Percentiles rank a stretch among this genome's conserved stretches.
Conservation (phyloP, 139 green algal genomes). For the Chlorella sorokiniana region DNA sequence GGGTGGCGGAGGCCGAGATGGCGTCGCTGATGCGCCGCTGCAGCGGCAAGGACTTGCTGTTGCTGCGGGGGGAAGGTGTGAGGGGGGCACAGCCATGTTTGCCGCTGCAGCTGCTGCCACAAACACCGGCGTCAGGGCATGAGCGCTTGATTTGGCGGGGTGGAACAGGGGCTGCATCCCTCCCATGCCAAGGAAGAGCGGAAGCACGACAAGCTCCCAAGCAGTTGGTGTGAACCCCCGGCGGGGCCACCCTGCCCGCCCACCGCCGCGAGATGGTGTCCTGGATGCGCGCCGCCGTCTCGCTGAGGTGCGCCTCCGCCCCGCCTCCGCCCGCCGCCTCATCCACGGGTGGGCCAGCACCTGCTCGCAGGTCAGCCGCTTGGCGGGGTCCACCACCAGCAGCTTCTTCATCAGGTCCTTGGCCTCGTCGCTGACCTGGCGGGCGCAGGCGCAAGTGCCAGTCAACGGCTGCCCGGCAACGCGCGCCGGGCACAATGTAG, state of each 20-base stretch:
- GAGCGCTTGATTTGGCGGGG: no score
- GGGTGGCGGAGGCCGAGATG: not conserved
- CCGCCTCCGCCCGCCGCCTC: not conserved
- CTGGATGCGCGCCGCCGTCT: not conserved
- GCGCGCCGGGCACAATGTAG: no score
- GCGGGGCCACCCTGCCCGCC: not conserved
- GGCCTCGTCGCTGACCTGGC: slow-evolving; percentile 16
- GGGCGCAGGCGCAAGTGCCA: not conserved
- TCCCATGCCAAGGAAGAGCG: not conserved
- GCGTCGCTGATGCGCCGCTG: slow-evolving; percentile 1
- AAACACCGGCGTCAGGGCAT: no score
- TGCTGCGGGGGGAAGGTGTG: not conserved
- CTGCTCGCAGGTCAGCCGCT: slow-evolving; percentile 25
- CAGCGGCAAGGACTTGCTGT: not conserved
- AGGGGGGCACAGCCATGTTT: no score
- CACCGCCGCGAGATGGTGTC: not conserved
- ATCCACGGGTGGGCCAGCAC: slow-evolving; percentile 11
- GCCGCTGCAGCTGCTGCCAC: no score
- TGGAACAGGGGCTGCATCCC: no score
- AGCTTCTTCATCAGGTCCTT: slow-evolving; percentile 25
- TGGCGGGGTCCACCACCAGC: slow-evolving; percentile 14
- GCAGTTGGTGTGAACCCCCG: no score
- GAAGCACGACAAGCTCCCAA: not conserved
- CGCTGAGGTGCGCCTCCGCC: slow-evolving; percentile 4
- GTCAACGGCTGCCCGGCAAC: no score